These are phyloP conservation scores for Dovyalis caffra DNA, from an alignment of 345 rosid species.

Conservation along the genomic window DNA sequence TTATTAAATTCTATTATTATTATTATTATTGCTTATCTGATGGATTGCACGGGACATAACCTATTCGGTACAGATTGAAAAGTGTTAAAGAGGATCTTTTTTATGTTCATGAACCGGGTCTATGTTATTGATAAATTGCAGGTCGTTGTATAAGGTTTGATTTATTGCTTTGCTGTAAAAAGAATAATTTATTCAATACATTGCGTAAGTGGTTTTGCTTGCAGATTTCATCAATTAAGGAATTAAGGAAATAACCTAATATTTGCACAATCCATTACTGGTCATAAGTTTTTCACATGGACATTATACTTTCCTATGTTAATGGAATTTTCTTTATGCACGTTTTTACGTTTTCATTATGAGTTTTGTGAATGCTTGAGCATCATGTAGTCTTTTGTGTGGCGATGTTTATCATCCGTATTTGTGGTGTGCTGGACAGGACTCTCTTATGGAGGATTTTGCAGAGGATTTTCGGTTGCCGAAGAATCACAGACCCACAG, in stretches of 20 bases:
- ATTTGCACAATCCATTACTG: neutral
- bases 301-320: neutral
- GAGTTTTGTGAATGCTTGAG: neutral
- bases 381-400: neutral
- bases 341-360: neutral
- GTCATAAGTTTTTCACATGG: neutral
- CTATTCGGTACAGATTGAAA: neutral
- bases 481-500: conserved; percentile 62
- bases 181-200: no score
- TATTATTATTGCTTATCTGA: neutral
- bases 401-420: conserved; percentile 1
- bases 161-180: no score
- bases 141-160: no score
- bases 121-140: no score
- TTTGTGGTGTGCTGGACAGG: conserved; percentile 46
- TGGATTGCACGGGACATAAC: neutral
- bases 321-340: neutral
- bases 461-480: conserved; percentile 78
- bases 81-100: no score
- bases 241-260: no score
- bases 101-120: no score
- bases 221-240: no score
- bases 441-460: conserved; percentile 60
- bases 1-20: neutral
- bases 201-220: neutral